Evolutionary conservation across 257 asterid genomes (phyloP), one percentile per base, ranked within the genome.

Genomic region (Rauvolfia tetraphylla): DNA sequence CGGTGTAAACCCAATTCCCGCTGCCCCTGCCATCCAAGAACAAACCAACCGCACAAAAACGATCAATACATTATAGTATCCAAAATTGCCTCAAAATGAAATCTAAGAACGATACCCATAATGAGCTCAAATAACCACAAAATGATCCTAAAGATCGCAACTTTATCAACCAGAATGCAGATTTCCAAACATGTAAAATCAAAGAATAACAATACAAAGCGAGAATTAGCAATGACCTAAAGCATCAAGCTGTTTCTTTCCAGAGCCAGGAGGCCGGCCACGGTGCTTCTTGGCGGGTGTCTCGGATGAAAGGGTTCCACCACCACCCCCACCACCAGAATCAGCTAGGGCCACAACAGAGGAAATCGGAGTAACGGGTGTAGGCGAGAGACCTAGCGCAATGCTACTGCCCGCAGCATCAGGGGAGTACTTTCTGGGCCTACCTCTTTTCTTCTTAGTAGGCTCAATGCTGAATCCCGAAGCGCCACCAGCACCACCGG

Each of bases 341-440:
- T 65, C 68, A 33, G 42, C 74, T 67, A 74, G 63, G 72, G 57
- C 81, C 86, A 9, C 75, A 11, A 36, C 27, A 78, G 82, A 4
- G 73, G 92, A 81, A 72, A 86, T 74, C 70, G 90, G 94, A 59
- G 82, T 29, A 54, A 36, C 88, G 8, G 96, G 83, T 14, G 93
- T 86, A 23, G 95, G 88, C 3, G 97, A 88, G 29, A 93, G 89
- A 5, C 91, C 93, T 3, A 93, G 83, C 2, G 91, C 95, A 79
- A 92, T 92, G 90, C 88, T 85, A 83, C 80, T 72, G 0, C 81
- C 83, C 0, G 83, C 75, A 22, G 85, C 86, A 51, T 90, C 96
- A 2, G 95, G 96, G 1, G 97, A 89, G 80, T 89, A 90, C 78
- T 92, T 92, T 77, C 98, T 90, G 3, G 98, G 98, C 38, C 98